Base-by-base conservation (phyloP, 495 filamentous ascomycete genomes). In the Trypethelium eluteriae region DNA sequence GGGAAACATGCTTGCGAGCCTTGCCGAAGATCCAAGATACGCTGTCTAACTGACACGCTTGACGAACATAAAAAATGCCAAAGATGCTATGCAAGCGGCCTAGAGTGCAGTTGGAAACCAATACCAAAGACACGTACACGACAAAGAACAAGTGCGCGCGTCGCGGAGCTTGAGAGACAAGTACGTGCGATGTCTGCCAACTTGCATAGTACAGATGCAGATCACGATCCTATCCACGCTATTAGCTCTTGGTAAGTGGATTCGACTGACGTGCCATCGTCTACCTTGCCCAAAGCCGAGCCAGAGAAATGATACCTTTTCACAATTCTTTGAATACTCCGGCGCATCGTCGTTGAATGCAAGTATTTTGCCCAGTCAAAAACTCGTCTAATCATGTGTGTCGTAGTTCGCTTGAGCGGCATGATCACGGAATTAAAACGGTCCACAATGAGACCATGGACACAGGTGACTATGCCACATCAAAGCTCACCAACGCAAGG, bases 51-150 rank as follows among this genome's bases (percentile, higher is more conserved):
- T 46, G 41, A 46, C 41, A 46, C 41, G 41, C 41, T 46, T 46
- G 41, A 46, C 41, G 14, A 46, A 46, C 14, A 9, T 46, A 46
- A 16, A 46, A 46, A 46, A 46, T 46, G 41, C 41, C 41, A 46
- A 46, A 46, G 41, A 46, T 46, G 41, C 41, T 46, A 46, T 46
- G 41, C 41, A 46, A 46, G 41, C 41, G 41, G 41, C 25, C 25
- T 25, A 25, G 25, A 25, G 25, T 25, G 25, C 25, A 25, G 25
- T 25, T 25, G 25, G 41, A 46, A 46, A 16, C 41, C 41, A 46
- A 46, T 46, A 46, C 41, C 41, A 46, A 46, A 46, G 41, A 46
- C 41, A 46, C 41, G 41, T 46, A 46, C 41, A 46, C 41, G 41
- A 46, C 41, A 46, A 46, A 46, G 14, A 46, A 46, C 41, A 46